phyloP scores from a whole-genome alignment of 192 early-diverging fungal species.

The Chytriomyces confervae region DNA sequence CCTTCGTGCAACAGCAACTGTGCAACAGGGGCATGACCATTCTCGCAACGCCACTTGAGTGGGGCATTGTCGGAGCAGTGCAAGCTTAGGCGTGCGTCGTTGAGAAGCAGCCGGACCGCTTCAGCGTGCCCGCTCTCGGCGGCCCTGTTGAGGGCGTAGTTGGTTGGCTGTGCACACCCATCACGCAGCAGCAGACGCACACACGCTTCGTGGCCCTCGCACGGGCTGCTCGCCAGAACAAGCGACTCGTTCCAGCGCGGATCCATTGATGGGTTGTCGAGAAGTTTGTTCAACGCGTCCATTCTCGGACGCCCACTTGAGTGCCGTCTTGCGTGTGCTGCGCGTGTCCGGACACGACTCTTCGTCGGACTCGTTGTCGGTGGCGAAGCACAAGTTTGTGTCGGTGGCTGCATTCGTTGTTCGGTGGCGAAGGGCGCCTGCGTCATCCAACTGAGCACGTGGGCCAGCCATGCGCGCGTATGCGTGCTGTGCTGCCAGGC shows the following conservation, averaged over 20 bases:
- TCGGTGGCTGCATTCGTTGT: too few species aligned
- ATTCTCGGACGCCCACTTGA: not conserved
- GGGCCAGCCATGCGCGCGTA: too few species aligned
- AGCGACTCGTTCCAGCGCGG: not conserved
- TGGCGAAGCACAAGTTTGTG: too few species aligned
- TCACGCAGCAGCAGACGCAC: constrained; percentile 23
- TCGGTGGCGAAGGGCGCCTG: too few species aligned
- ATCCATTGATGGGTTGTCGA: not conserved
- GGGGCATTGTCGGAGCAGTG: not conserved
- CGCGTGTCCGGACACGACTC: too few species aligned
- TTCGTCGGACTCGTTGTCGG: too few species aligned
- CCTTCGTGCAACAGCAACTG: constrained; percentile 31
- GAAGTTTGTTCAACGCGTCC: not conserved
- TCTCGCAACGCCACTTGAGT: constrained; percentile 11
- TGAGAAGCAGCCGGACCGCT: constrained; percentile 22
- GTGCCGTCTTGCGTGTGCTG: too few species aligned
- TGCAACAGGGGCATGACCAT: constrained; percentile 37
- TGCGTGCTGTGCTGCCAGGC: too few species aligned
- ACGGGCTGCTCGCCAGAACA: constrained; percentile 3
- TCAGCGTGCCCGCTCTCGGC: constrained; percentile 33
- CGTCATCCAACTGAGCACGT: too few species aligned
- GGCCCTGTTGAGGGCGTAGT: not conserved
- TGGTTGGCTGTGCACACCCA: constrained; percentile 5
- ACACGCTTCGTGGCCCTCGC: not conserved
- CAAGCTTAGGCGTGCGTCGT: constrained; percentile 15